phyloP scores from a whole-genome alignment of 1,284 basidiomycete species.

The Ceratobasidium sp. region DNA sequence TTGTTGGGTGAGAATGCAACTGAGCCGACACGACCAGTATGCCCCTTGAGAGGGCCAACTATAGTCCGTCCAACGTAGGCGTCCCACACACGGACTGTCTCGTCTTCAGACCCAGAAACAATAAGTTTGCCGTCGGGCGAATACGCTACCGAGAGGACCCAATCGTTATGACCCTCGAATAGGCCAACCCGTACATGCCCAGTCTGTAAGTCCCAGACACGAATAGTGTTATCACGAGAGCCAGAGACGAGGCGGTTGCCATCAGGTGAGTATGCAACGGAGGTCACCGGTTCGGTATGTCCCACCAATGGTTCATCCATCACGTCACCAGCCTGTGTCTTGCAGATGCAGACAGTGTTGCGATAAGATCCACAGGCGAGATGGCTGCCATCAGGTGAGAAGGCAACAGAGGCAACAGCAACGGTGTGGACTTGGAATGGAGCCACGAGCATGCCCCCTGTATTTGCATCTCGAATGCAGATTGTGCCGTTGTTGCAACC shows the following conservation, averaged over 20 bases:
- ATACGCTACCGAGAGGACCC: conserved; percentile 1
- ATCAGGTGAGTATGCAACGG: conserved; percentile 39
- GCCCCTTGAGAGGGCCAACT: conserved; percentile 4
- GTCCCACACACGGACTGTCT: conserved; percentile 52
- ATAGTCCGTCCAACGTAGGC: neutral
- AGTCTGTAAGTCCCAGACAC: conserved; percentile 29
- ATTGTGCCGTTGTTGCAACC: neutral
- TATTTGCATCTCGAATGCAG: neutral
- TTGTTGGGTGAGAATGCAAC: conserved; percentile 42
- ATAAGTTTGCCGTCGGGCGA: conserved; percentile 31
- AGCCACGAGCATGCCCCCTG: neutral
- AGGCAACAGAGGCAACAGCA: neutral
- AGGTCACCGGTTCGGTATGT: neutral
- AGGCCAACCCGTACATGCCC: neutral
- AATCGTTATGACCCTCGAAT: conserved; percentile 41
- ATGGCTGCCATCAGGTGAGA: conserved; percentile 24
- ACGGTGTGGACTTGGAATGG: no score
- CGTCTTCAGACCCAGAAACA: conserved; percentile 54
- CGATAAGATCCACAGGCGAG: conserved; percentile 20
- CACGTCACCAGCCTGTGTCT: neutral
- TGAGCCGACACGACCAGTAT: neutral
- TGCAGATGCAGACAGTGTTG: conserved; percentile 21
- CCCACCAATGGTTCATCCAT: neutral
- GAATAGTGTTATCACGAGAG: conserved; percentile 10
- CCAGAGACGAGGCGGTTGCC: conserved; percentile 26